Base-by-base conservation (phyloP, 2,329 filamentous ascomycete species). In the Waltergamsia citrina region DNA sequence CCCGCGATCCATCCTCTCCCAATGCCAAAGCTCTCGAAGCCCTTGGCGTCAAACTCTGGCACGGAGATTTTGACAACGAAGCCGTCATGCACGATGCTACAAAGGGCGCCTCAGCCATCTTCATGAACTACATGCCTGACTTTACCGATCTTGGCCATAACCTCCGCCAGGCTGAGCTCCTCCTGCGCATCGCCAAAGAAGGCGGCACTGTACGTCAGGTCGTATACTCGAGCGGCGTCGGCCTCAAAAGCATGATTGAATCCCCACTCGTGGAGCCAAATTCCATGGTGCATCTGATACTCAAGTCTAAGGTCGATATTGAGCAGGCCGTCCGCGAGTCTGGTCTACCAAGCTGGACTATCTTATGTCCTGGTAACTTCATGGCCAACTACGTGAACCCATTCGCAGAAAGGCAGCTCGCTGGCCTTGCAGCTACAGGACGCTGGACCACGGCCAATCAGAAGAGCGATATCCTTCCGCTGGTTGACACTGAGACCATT, bases 331-430 rank as follows among this genome's bases (percentile, higher is more conserved):
- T 67, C 4, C 49, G 54, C 15, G 35, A 42, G 7, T 45, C 50
- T 2, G 57, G 57, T 3, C 62, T 68, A 38, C 40, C 56, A 11
- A 40, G 46, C 7, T 72, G 62, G 59, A 71, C 68, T 0, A 57
- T 73, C 16, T 44, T 74, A 3, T 63, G 66, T 3, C 65, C 66
- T 1, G 64, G 61, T 2, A 60, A 56, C 42, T 73, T 74, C 52
- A 67, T 69, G 60, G 54, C 57, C 15, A 74, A 74, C 43, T 65
- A 63, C 39, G 31, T 71, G 5, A 37, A 48, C 4, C 67, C 67
- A 4, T 49, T 60, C 9, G 56, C 60, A 2, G 34, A 33, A 7
- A 53, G 61, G 49, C 31, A 32, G 26, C 67, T 62, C 37, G 52
- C 56, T 0, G 59, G 54, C 0, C 47, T 70, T 6, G 44, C 50